Conservation (phyloP, 495 filamentous ascomycete species). For the Trichoderma orchidacearum region DNA sequence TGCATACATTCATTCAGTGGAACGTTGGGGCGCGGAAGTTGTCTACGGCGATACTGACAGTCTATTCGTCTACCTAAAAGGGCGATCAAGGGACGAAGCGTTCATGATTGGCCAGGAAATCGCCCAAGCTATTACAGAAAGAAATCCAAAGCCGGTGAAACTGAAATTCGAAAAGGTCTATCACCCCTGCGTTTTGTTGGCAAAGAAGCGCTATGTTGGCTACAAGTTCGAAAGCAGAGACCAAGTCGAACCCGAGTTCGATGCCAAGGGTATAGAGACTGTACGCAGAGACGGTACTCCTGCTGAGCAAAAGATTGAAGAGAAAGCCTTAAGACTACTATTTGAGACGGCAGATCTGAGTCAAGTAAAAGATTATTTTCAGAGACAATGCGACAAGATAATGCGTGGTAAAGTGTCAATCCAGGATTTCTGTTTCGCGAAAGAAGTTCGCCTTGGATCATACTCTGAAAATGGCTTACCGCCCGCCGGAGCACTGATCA, state of each 20-base stretch:
- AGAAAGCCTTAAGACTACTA: slow-evolving; percentile 71
- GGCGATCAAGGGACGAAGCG: slow-evolving; percentile 72
- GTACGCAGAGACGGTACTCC: slow-evolving; percentile 89
- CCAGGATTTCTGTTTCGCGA: slow-evolving; percentile 91
- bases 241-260: slow-evolving; percentile 79
- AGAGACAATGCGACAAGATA: slow-evolving; percentile 81
- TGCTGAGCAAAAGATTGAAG: slow-evolving; percentile 94
- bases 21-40: slow-evolving; percentile 84
- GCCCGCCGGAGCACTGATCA: slow-evolving; percentile 80
- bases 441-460: slow-evolving; percentile 78
- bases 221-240: slow-evolving; percentile 82
- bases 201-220: slow-evolving; percentile 96
- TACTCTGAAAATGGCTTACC: slow-evolving; percentile 63
- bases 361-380: slow-evolving; percentile 84
- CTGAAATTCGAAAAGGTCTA: slow-evolving; percentile 99
- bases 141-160: slow-evolving; percentile 86
- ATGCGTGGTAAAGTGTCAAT: slow-evolving; percentile 80
- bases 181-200: slow-evolving; percentile 80
- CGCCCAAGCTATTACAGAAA: slow-evolving; percentile 71
- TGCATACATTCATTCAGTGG: slow-evolving; percentile 75
- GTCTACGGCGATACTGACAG: slow-evolving; percentile 98
- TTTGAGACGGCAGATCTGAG: slow-evolving; percentile 84
- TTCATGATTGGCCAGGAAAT: slow-evolving; percentile 92
- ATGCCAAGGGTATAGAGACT: slow-evolving; percentile 97
- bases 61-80: slow-evolving; percentile 84